Evolutionary conservation across 768 basidiomycete genomes (phyloP).

Genomic region (Suillus subluteus): DNA sequence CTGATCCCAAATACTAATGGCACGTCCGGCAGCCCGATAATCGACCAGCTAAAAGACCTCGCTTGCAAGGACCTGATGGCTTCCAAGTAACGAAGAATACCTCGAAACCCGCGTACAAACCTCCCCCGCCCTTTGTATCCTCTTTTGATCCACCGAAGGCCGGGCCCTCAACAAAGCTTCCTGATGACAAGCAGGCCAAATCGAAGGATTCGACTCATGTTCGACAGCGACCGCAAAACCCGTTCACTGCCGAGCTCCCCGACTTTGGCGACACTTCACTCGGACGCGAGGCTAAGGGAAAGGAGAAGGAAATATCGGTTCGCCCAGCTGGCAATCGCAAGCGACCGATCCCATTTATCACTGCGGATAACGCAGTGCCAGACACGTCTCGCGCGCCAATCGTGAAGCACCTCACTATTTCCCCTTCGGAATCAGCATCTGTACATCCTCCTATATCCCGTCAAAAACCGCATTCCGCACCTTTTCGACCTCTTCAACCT

Average conservation of each 20-base stretch:
- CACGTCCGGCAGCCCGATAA: neutral
- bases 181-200: neutral
- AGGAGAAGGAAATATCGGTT: neutral
- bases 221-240: conserved; percentile 24
- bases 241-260: conserved; percentile 16
- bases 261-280: conserved; percentile 1
- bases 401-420: neutral
- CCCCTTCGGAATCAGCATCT: neutral
- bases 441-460: neutral
- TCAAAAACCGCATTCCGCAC: conserved; percentile 7
- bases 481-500: neutral
- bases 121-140: conserved; percentile 32
- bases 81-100: conserved; percentile 27
- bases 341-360: neutral
- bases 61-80: conserved; percentile 31
- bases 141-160: conserved; percentile 23
- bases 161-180: neutral
- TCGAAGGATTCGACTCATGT: neutral
- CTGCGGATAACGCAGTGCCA: neutral
- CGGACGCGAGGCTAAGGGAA: neutral
- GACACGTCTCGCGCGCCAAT: neutral
- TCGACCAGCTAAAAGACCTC: conserved; percentile 14
- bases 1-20: neutral
- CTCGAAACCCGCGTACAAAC: conserved; percentile 22
- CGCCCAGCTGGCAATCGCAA: neutral